Percentiles rank a stretch among this genome's conserved stretches.
phyloP scores from a whole-genome alignment of 371 early-diverging fungal genomes.

The Mortierella sp. region DNA sequence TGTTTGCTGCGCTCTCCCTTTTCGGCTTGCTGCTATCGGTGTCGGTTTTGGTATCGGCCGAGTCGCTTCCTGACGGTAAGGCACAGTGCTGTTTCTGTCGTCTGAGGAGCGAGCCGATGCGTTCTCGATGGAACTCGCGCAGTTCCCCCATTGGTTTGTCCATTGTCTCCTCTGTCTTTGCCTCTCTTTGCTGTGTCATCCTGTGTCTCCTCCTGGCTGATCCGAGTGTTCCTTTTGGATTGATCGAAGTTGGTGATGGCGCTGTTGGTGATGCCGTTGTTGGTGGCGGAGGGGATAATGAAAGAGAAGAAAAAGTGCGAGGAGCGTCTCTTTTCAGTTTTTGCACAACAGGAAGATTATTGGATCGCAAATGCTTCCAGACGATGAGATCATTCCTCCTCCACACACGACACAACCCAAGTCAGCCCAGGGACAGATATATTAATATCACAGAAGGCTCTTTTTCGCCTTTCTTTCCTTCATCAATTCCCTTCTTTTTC shows the following conservation, averaged over 20 bases:
- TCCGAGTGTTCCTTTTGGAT: not conserved
- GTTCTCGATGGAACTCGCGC: conserved; percentile 14
- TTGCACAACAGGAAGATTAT: not conserved
- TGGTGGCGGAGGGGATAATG: not conserved
- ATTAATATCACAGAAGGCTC: not conserved
- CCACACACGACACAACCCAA: conserved; percentile 9
- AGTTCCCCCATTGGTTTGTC: conserved; percentile 16
- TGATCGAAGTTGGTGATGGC: not conserved
- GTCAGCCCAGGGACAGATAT: not conserved
- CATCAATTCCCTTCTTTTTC: not conserved
- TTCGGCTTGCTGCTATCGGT: too few relatives aligned
- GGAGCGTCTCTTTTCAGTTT: not conserved
- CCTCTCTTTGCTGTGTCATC: not conserved
- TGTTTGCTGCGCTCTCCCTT: not conserved
- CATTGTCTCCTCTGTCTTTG: not conserved
- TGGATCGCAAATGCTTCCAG: not conserved
- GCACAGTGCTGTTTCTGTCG: not conserved
- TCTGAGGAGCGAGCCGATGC: conserved; percentile 18
- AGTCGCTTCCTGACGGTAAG: not conserved
- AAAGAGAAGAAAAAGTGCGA: too few relatives aligned
- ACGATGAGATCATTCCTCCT: not conserved
- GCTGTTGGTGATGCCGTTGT: not conserved
- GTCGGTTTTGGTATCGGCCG: too few relatives aligned
- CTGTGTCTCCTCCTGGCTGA: not conserved
- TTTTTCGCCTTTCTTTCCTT: not conserved